These are phyloP conservation scores for Coffea humblotiana DNA, from an alignment of 305 asterid species.

Conservation along the genomic window DNA sequence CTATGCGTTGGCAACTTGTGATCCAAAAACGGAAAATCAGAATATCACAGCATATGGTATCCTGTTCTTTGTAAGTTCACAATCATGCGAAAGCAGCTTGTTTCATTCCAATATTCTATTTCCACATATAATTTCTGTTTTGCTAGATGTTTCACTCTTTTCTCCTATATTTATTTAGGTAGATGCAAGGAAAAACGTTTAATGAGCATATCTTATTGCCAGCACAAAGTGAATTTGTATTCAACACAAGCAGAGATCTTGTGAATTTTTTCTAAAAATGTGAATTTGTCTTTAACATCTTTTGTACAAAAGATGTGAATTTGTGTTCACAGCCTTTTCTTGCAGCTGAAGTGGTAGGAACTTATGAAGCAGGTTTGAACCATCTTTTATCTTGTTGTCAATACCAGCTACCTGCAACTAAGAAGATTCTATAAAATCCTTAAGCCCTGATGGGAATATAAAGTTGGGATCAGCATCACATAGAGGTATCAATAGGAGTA, in stretches of 20 bases:
- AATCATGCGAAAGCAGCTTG: neutral
- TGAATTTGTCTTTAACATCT: too few relatives aligned
- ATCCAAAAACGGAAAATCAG: constrained; percentile 48
- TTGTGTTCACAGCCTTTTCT: neutral
- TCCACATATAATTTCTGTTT: neutral
- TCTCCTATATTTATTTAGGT: neutral
- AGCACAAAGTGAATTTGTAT: neutral
- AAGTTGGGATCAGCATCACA: neutral
- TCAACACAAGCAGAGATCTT: too few relatives aligned
- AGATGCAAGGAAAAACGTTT: neutral
- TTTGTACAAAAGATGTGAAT: too few relatives aligned
- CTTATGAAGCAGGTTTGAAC: neutral
- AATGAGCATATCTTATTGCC: neutral
- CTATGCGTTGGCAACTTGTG: constrained; percentile 62
- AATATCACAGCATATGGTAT: constrained; percentile 71
- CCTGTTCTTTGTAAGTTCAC: constrained; percentile 64
- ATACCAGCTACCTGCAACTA: neutral
- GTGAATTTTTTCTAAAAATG: too few relatives aligned
- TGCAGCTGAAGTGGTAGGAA: neutral
- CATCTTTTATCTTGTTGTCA: neutral
- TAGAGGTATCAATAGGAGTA: too few relatives aligned
- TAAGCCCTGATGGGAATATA: neutral
- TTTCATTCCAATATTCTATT: neutral
- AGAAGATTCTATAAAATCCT: neutral
- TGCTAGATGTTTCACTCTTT: neutral